Evolutionary conservation across 805 yeast genomes (phyloP).

Genomic region (Saccharomycopsis olivae): DNA sequence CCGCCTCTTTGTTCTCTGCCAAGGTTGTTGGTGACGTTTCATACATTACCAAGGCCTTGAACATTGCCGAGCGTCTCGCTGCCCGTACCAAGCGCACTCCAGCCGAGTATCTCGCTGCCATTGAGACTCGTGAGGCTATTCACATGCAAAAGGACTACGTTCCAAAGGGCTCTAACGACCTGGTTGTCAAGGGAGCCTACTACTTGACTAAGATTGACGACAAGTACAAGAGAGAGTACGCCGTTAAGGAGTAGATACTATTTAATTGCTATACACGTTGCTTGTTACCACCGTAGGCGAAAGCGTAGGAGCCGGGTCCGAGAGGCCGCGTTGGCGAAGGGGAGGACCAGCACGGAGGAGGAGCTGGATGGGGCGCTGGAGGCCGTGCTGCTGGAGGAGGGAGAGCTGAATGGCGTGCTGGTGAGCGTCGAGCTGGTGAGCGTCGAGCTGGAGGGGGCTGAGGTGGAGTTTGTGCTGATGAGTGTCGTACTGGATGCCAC

Average conservation of each 20-base stretch:
- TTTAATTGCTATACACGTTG: too few species aligned
- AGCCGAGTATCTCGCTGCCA: constrained; percentile 67
- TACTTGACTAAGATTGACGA: constrained; percentile 80
- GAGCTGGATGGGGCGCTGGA: too few species aligned
- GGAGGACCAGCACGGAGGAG: too few species aligned
- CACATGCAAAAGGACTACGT: constrained; percentile 70
- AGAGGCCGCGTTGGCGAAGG: too few species aligned
- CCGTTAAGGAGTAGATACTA: constrained; percentile 9
- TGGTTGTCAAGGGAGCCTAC: constrained; percentile 65
- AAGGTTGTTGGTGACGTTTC: constrained; percentile 74
- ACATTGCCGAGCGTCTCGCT: constrained; percentile 57
- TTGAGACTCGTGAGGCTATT: constrained; percentile 79
- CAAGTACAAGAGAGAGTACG: constrained; percentile 76
- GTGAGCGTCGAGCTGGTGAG: too few species aligned
- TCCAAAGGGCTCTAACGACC: constrained; percentile 73
- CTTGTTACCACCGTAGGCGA: too few species aligned
- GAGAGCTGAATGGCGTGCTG: too few species aligned
- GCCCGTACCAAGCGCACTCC: constrained; percentile 63
- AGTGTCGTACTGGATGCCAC: too few species aligned
- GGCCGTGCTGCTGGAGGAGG: too few species aligned
- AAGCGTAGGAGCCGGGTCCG: too few species aligned
- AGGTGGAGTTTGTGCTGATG: too few species aligned
- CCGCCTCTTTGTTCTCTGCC: constrained; percentile 77
- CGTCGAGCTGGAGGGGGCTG: too few species aligned
- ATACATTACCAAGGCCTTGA: constrained; percentile 49